Evolutionary conservation across 2,329 filamentous ascomycete genomes (phyloP), one percentile per base, ranked within the genome.

Genomic region (Aspergillus pseudoglaucus): DNA sequence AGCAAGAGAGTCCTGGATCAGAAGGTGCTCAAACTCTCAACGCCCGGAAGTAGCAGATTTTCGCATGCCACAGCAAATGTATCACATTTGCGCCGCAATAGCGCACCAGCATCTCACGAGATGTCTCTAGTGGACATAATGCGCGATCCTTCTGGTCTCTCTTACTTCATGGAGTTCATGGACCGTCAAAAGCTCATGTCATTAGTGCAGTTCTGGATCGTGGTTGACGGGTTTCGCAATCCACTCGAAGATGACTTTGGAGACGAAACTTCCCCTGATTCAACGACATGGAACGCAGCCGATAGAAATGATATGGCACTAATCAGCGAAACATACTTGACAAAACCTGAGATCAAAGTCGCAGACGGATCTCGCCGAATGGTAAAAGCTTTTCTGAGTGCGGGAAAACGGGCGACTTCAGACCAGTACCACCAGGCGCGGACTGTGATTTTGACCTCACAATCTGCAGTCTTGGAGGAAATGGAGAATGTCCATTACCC

Each of bases 101-200:
- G 58, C 45, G 54, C 78, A n/a, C 85, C 86, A 2, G 79, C 78
- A 40, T 73, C 90, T 35, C 84, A 90, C 54, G 86, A 87, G 57
- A 85, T 85, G 6, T 84, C 87, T 1, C 75, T 97, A 2, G 81
- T 84, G 10, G 90, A 97, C 55, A 77, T 98, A n/a, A 76, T 98
- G 49, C 86, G 90, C 56, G 90, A 94, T 66, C 82, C 93, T 2
- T 87, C 91, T 1, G 91, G 89, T 0, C 76, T 98, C 7, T 97
- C 93, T 2, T 98, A 95, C 65, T 97, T 98, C 71, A 98, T 98
- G 93, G 93, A 98, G 65, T 97, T 90, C 62, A 98, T 98, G 93
- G 93, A 98, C 65, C 84, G 93, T 38, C 87, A 90, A 63, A 79
- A 80, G 14, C 76, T 91, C 22, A 91, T 97, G 85, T 80, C 87